Percentiles rank a stretch among this genome's conserved stretches.
Evolutionary conservation across 129 eudicot genomes (phyloP).

Genomic region (carrot (Daucus carota)): DNA sequence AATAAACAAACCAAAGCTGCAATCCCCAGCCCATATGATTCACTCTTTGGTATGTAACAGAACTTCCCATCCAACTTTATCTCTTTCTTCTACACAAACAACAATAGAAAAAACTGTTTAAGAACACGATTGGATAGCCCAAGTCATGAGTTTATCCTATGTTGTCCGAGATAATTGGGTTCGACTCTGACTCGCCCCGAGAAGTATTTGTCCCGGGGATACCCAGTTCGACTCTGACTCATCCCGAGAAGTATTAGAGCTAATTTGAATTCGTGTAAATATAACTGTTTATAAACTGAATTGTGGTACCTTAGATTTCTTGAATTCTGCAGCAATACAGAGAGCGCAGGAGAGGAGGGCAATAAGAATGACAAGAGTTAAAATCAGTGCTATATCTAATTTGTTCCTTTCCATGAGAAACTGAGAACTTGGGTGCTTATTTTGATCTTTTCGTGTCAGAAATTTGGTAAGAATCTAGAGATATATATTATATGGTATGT

Average conservation of each 20-base stretch:
- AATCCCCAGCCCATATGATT: slow-evolving; percentile 53
- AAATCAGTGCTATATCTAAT: slow-evolving; percentile 12
- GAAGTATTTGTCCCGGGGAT: too few relatives aligned
- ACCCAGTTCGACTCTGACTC: too few relatives aligned
- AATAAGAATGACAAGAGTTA: slow-evolving; percentile 19
- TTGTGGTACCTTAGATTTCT: slow-evolving; percentile 48
- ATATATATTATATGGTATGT: too few relatives aligned
- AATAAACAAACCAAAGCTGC: slow-evolving; percentile 46
- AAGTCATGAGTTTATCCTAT: too few relatives aligned
- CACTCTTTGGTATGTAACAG: slow-evolving; percentile 57
- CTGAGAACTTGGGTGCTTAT: neutral
- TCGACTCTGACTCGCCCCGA: too few relatives aligned
- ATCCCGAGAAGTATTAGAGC: too few relatives aligned
- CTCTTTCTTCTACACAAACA: slow-evolving; percentile 44
- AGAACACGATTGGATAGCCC: too few relatives aligned
- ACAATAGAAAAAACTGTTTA: neutral
- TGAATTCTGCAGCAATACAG: slow-evolving; percentile 65
- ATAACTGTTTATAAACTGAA: neutral
- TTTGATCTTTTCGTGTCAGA: neutral
- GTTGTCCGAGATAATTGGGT: too few relatives aligned
- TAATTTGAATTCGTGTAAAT: neutral
- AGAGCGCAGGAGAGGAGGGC: slow-evolving; percentile 50
- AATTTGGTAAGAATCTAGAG: neutral
- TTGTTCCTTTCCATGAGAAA: slow-evolving; percentile 43
- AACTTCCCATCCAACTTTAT: slow-evolving; percentile 53